These are phyloP conservation scores for Phragmites australis DNA, from an alignment of 176 grass and related monocot species.

Conservation along the genomic window DNA sequence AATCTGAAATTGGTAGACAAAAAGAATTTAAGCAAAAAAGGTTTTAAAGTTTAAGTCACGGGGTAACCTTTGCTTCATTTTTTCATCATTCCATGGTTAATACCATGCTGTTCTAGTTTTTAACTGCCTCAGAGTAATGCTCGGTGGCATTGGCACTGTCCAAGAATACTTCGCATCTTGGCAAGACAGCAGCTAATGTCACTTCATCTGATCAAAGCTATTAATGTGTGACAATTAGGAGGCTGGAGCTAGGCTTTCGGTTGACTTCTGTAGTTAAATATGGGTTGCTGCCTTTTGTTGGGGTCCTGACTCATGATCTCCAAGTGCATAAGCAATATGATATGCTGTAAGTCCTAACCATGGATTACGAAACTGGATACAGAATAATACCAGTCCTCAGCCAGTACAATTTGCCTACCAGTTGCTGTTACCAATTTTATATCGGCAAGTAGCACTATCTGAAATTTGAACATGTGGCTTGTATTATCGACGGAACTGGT, in stretches of 20 bases:
- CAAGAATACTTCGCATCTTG: not conserved
- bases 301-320: not conserved
- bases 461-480: not conserved
- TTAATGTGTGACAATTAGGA: not conserved
- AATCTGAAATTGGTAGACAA: not conserved
- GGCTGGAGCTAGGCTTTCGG: not conserved
- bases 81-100: not conserved
- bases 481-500: not conserved
- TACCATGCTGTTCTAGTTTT: not conserved
- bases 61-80: not conserved
- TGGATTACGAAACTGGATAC: not conserved
- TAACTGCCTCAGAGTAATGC: not conserved
- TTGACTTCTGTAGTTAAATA: not conserved
- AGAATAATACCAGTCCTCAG: not conserved
- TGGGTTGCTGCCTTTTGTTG: not conserved
- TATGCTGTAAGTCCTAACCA: not conserved
- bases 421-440: not conserved
- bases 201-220: not conserved
- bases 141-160: not conserved
- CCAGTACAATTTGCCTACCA: not conserved
- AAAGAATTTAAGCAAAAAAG: not conserved
- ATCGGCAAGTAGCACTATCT: not conserved
- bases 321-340: not conserved
- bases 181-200: not conserved
- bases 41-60: not conserved